A percentile compares a stretch with the other conserved stretches of the same genome.
Evolutionary conservation across 768 basidiomycete species (phyloP).

Genomic region (Arthromyces matolae): DNA sequence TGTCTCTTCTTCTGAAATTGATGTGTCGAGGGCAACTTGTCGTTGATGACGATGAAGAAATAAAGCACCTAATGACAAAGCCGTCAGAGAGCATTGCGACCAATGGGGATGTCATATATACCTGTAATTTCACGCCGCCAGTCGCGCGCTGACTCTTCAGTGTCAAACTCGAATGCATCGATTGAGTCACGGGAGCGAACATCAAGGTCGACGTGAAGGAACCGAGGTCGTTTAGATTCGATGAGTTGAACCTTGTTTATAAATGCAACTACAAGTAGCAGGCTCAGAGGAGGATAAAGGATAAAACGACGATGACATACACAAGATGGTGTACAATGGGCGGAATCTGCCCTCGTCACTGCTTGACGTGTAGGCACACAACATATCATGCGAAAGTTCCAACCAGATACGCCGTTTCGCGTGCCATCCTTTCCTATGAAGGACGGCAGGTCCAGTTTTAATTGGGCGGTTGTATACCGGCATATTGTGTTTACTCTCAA

Average conservation of each 20-base stretch:
- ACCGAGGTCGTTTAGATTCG: constrained; percentile 42
- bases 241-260: constrained; percentile 41
- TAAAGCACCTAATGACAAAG: constrained; percentile 34
- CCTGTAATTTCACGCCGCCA: constrained; percentile 50
- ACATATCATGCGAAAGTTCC: constrained; percentile 58
- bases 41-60: constrained; percentile 44
- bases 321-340: constrained; percentile 49
- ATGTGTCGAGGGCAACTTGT: constrained; percentile 27
- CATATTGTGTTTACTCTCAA: constrained; percentile 38
- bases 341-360: constrained; percentile 50
- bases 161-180: constrained; percentile 50
- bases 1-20: constrained; percentile 25
- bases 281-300: no score
- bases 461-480: constrained; percentile 33
- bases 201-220: constrained; percentile 36
- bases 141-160: constrained; percentile 46
- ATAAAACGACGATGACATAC: no score
- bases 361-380: constrained; percentile 53
- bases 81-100: background rate
- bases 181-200: constrained; percentile 20
- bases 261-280: constrained; percentile 39
- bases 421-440: constrained; percentile 43
- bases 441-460: constrained; percentile 46
- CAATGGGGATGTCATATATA: constrained; percentile 12
- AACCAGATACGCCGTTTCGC: constrained; percentile 54